Base-by-base conservation (phyloP, 1,284 basidiomycete genomes). In the Xerocomus minutiporus region DNA sequence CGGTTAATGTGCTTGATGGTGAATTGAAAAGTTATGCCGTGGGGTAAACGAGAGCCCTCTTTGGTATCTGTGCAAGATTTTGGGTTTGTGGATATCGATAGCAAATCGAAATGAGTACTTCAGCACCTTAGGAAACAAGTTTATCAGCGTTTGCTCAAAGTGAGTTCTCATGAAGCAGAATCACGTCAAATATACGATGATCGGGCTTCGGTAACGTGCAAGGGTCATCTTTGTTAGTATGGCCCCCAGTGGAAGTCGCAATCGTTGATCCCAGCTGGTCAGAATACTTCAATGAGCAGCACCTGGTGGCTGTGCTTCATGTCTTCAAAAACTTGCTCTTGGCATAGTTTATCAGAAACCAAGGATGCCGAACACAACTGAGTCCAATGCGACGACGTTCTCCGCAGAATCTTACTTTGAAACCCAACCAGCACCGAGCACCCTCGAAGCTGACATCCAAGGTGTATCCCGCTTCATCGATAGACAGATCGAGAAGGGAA, bases 381-480 rank as follows among this genome's bases (percentile, higher is more conserved):
- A 53, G 39, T 26, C 54, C 35, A 28, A 52, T 58, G 42, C 20
- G 32, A 53, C 57, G 42, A 63, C 61, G 40, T 93, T 93, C 75
- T 92, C 89, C 15, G 88, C 93, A 29, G 89, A 93, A 61, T 76
- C 78, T 4, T 97, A 95, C 73, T 97, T 95, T 66, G 83, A 82
- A 42, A 91, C 89, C 0, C 92, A 97, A 63, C 77, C 77, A 12
- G 83, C 84, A 8, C 93, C 93, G 1, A 61, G 80, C 0, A 77
- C 77, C 2, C 80, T 96, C 11, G 78, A 87, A 6, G 75, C 82
- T 40, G 84, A 89, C 61, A 75, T 88, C 23, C 75, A 74, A 26
- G 72, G 68, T 4, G 85, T 92, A 28, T 74, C 78, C 31, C 72
- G 76, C 12, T 99, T 97, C 62, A 78, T 97, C n/a, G 68, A 80